Evolutionary conservation across 306 rosid genomes (phyloP), one percentile per base, ranked within the genome.

Genomic region (Prunus mume): DNA sequence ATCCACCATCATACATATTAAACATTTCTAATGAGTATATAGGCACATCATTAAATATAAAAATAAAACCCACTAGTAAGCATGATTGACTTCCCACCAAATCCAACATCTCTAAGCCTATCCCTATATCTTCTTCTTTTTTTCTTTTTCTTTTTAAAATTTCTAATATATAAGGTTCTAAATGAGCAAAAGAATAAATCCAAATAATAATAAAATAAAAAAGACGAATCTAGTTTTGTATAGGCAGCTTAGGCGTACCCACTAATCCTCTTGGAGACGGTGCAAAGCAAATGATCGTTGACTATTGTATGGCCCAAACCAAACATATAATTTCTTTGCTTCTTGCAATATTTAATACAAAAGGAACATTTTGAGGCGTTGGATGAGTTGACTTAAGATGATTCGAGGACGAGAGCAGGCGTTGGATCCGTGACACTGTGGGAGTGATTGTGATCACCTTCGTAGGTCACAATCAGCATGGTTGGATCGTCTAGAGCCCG

Each of bases 381-480:
- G 18, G 76, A 80, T 74, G 63, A 60, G 75, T 77, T 75, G 84
- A 71, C 81, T 89, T 17, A 91, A 18, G 90, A 83, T 27, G 96
- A 86, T 79, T 90, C 85, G 11, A 87, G 89, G 65, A 86, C 80
- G 18, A 79, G 76, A 19, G 74, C 77, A 19, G 88, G 5, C 68
- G 68, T 17, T 17, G 22, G 68, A 15, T 63, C 68, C 22, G 24
- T 30, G 22, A 17, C 45, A 5, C 14, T 9, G 68, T 28, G 68
- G 45, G 93, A 70, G 89, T 92, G 97, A 83, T 82, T 85, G 80
- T 93, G 97, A 47, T 90, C 93, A 68, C 88, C 88, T 78, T 93
- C 97, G 75, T 93, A 93, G 22, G 96, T 93, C 10, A 93, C 96
- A 30, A 93, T 81, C 34, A 93, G 88, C 96, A 93, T 93, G 67